Conservation (phyloP, 1,139 yeast species). For the Blastobotrys buckinghamii region DNA sequence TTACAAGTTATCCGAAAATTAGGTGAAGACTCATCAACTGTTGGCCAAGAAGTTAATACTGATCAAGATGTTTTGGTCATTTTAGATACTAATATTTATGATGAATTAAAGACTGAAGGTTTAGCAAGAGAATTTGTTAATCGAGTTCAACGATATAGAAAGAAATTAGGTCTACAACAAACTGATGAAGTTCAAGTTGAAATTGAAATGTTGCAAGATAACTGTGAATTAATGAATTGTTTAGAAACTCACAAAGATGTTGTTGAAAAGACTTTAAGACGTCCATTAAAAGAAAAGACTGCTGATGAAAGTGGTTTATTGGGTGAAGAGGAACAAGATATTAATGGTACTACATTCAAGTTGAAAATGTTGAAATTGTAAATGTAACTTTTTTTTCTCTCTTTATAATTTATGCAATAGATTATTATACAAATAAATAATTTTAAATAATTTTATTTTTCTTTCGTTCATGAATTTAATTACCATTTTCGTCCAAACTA, state of each 20-base stretch:
- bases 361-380: constrained; percentile 69
- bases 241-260: constrained; percentile 60
- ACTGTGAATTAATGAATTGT: constrained; percentile 58
- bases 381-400: neutral
- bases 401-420: neutral
- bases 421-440: neutral
- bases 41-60: constrained; percentile 79
- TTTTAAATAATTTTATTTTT: neutral
- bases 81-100: constrained; percentile 80
- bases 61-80: constrained; percentile 86
- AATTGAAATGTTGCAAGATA: constrained; percentile 63
- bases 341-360: constrained; percentile 77
- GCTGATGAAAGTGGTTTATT: constrained; percentile 40
- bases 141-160: constrained; percentile 96
- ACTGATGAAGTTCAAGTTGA: constrained; percentile 93
- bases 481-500: constrained; percentile 14
- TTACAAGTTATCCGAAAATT: constrained; percentile 85
- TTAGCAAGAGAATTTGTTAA: constrained; percentile 92
- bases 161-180: constrained; percentile 90
- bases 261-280: constrained; percentile 71
- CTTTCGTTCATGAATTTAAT: neutral
- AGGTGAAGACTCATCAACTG: constrained; percentile 52
- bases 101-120: constrained; percentile 89
- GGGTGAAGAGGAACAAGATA: constrained; percentile 85
- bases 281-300: constrained; percentile 34